These are phyloP conservation scores for Moesziomyces antarcticus DNA, from an alignment of 1,284 basidiomycete species.

Conservation along the genomic window DNA sequence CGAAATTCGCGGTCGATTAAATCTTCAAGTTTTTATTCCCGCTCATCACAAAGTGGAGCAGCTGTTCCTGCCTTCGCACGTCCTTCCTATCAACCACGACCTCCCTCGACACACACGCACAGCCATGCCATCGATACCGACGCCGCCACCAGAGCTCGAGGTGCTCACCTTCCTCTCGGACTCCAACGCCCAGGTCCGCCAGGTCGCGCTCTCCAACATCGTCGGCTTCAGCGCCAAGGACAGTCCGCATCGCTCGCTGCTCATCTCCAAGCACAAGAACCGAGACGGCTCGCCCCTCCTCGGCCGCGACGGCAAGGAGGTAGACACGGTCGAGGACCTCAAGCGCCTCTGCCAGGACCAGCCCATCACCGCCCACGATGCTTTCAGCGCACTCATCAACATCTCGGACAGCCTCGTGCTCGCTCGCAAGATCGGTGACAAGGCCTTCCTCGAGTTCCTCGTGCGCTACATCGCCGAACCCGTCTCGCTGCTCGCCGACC, in stretches of 20 bases:
- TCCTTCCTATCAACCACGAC: constrained; percentile 1
- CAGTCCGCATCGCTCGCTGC: constrained; percentile 54
- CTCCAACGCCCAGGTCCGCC: constrained; percentile 84
- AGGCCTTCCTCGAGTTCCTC: constrained; percentile 82
- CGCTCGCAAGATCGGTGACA: constrained; percentile 76
- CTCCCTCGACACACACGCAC: background rate
- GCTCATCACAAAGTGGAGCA: background rate
- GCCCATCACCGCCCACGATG: constrained; percentile 85
- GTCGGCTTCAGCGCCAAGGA: constrained; percentile 69
- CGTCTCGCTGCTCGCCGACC: constrained; percentile 87
- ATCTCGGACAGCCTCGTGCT: constrained; percentile 85
- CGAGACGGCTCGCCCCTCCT: constrained; percentile 49
- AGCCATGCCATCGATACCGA: constrained; percentile 31
- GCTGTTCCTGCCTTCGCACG: constrained; percentile 6
- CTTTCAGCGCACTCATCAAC: constrained; percentile 92
- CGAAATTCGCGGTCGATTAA: constrained; percentile 7
- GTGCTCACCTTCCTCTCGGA: constrained; percentile 87
- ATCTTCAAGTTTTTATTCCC: constrained; percentile 18
- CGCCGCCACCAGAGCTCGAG: constrained; percentile 70
- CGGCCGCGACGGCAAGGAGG: constrained; percentile 55
- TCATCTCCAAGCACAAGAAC: constrained; percentile 57
- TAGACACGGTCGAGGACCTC: constrained; percentile 73
- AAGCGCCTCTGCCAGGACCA: constrained; percentile 88
- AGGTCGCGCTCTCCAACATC: constrained; percentile 85
- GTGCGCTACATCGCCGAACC: constrained; percentile 91